These are phyloP conservation scores for Scedosporium aurantiacum DNA, from an alignment of 2,329 filamentous ascomycete species.

Conservation along the genomic window DNA sequence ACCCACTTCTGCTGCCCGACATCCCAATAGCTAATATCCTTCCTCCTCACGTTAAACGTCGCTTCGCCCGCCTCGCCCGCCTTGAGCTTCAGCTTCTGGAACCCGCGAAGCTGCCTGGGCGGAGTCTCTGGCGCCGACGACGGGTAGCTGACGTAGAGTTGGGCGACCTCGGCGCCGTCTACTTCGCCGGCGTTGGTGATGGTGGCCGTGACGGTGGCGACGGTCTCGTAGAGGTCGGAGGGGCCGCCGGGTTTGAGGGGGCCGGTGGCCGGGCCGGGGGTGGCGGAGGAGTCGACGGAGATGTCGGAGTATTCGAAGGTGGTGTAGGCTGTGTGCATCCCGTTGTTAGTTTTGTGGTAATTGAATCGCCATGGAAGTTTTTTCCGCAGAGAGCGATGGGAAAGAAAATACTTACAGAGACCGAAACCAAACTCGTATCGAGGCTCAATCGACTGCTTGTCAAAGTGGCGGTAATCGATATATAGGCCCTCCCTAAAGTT, in stretches of 20 bases:
- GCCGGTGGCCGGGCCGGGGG: conserved; percentile 46
- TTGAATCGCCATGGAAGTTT: too few species aligned
- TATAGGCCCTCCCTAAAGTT: conserved; percentile 71
- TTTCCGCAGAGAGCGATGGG: conserved; percentile 58
- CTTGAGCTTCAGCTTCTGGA: conserved; percentile 51
- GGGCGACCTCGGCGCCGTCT: conserved; percentile 37
- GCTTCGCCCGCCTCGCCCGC: conserved; percentile 48
- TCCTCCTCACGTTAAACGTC: conserved; percentile 45
- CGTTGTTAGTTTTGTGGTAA: conserved; percentile 2
- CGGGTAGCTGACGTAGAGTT: conserved; percentile 34
- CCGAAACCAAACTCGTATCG: conserved; percentile 74
- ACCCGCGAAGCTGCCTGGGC: conserved; percentile 54
- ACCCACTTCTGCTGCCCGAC: conserved; percentile 54
- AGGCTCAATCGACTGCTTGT: conserved; percentile 52
- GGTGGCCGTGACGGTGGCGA: conserved; percentile 35
- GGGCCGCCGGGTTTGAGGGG: conserved; percentile 48
- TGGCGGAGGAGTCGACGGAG: conserved; percentile 20
- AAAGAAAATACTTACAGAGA: conserved; percentile 41
- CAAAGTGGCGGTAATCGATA: conserved; percentile 72
- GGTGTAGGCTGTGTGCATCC: conserved; percentile 50
- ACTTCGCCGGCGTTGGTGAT: conserved; percentile 41
- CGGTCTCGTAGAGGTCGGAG: conserved; percentile 35
- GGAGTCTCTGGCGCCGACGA: conserved; percentile 50
- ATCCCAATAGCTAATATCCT: conserved; percentile 62
- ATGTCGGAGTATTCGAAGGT: conserved; percentile 50